Evolutionary conservation across 164 flowering plant species (phyloP), one percentile per base, ranked within the genome.

Genomic region (Taxillus chinensis): DNA sequence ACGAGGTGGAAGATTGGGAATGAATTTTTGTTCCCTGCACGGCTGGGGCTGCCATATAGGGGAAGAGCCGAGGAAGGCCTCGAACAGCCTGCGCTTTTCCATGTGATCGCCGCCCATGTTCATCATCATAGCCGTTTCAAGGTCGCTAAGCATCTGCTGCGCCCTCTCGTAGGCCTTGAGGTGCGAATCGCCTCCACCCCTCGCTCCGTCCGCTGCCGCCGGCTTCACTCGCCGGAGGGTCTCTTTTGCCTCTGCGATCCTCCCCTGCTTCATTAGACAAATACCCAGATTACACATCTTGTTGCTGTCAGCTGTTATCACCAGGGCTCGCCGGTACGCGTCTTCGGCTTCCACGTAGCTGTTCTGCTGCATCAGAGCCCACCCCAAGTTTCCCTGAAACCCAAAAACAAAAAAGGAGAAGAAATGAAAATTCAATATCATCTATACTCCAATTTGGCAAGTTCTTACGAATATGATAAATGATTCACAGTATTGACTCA

Each of bases 221-320:
- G 95, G 97, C 43, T 75, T 86, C 48, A 95, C 99, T 58, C 79
- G 68, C 50, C 87, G 62, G 3, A 95, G 85, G 1, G 87, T 91
- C 59, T 80, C 91, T 68, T 89, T 95, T 4, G 97, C 96, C 74
- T 91, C 93, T 0, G 27, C 46, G 11, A 91, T 78, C 52, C 95
- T 75, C 40, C 99, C 99, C 68, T 91, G 99, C 63, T 95, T 95
- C 97, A 95, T 95, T 79, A 95, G 64, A 48, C 99, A 91, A 40
- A 95, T 95, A 5, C 99, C 99, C 65, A 95, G 68, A 71, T 95
- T 95, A 80, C 99, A 95, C 97, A 91, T 91, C 70, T 95, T 95
- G 85, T 95, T 91, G 68, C 83, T 91, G 63, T 95, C 99, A 0
- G 87, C 81, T 39, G 89, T 83, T 51, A 91, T 83, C 59, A 80